A percentile compares a stretch with the other conserved stretches of the same genome.
phyloP scores from a whole-genome alignment of 345 rosid genomes.

The Alliaria petiolata region DNA sequence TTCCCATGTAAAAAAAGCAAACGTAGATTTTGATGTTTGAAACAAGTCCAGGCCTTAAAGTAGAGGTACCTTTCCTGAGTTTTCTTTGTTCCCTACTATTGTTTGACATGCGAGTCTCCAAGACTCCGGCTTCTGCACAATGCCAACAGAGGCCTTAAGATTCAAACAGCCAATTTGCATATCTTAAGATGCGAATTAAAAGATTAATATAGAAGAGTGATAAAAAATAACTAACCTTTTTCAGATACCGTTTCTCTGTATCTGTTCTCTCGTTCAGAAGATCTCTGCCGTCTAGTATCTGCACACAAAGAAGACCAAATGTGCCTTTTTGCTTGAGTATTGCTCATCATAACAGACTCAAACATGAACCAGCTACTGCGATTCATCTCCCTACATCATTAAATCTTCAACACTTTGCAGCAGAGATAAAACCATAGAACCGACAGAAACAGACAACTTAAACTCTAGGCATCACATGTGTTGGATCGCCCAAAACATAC shows the following conservation, averaged over 20 bases:
- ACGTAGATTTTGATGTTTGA: not conserved
- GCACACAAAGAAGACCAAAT: conserved; percentile 23
- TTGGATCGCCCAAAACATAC: not conserved
- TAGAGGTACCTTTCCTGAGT: not conserved
- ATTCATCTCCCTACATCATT: not conserved
- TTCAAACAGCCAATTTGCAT: not conserved
- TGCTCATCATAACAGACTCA: not conserved
- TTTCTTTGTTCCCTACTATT: not conserved
- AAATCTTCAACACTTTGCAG: not conserved
- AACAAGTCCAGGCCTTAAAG: not conserved
- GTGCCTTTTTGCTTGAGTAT: not conserved
- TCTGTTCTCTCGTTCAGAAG: conserved; percentile 77
- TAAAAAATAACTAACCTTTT: conserved; percentile 43
- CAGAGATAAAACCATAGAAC: not conserved
- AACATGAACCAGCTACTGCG: not conserved
- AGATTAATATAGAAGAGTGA: not conserved
- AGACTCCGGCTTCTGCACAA: not conserved
- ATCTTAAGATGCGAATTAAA: not conserved
- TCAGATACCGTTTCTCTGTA: conserved; percentile 57
- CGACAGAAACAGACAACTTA: not conserved
- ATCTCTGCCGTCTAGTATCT: conserved; percentile 73
- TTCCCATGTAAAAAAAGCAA: not conserved
- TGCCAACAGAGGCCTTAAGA: not conserved
- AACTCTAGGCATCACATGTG: not conserved
- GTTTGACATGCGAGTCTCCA: not conserved